Evolutionary conservation across 495 filamentous ascomycete species (phyloP).

Genomic region (Aspergillus bertholletiae): DNA sequence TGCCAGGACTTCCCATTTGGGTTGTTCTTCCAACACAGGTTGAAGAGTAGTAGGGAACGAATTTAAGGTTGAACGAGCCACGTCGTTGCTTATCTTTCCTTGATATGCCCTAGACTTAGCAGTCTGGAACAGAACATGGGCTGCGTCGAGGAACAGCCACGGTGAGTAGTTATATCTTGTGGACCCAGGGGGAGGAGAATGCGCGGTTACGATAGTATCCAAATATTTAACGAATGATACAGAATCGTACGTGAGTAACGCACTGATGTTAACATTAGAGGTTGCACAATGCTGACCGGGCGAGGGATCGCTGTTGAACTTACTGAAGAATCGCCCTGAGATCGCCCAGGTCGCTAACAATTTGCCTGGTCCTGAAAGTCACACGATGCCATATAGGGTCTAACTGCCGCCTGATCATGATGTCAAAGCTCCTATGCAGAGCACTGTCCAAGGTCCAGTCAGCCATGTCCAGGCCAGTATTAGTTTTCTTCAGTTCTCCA

Average conservation of each 20-base stretch:
- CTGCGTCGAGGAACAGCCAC: constrained; percentile 95
- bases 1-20: constrained; percentile 86
- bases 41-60: constrained; percentile 65
- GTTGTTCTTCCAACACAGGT: constrained; percentile 89
- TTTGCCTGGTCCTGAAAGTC: constrained; percentile 90
- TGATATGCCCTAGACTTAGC: constrained; percentile 88
- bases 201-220: constrained; percentile 88
- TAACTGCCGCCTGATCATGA: constrained; percentile 81
- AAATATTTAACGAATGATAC: constrained; percentile 91
- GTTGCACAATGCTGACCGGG: background rate
- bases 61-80: constrained; percentile 27
- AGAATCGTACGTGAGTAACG: constrained; percentile 80
- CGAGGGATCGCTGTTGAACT: constrained; percentile 2
- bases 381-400: constrained; percentile 97
- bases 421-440: constrained; percentile 86
- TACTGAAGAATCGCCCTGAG: constrained; percentile 84
- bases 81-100: constrained; percentile 53
- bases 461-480: constrained; percentile 88
- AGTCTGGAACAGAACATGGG: constrained; percentile 88
- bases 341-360: constrained; percentile 82
- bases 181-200: constrained; percentile 82
- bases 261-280: constrained; percentile 33
- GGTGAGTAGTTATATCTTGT: constrained; percentile 87
- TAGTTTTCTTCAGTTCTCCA: constrained; percentile 83
- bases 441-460: constrained; percentile 98